These are phyloP conservation scores for Olyra latifolia DNA, from an alignment of 176 grass and related monocot species.

Conservation along the genomic window DNA sequence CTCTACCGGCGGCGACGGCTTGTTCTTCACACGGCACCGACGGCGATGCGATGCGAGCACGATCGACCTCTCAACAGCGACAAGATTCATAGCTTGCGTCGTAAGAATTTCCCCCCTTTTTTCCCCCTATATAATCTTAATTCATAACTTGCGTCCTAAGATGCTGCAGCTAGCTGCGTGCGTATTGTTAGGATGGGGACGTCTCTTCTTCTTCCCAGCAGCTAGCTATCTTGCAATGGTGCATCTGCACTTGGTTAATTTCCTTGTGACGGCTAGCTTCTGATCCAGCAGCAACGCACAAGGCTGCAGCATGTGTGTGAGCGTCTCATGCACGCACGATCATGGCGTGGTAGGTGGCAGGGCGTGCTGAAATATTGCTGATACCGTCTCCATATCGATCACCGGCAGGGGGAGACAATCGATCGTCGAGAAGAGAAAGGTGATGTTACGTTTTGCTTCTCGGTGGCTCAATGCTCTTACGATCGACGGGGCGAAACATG, in stretches of 20 bases:
- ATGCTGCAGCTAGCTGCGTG: constrained; percentile 32
- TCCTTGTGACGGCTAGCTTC: constrained; percentile 38
- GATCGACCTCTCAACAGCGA: too few relatives aligned
- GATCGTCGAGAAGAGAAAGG: background rate
- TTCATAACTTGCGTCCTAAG: constrained; percentile 31
- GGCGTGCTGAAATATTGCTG: background rate
- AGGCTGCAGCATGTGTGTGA: background rate
- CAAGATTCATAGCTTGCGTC: too few relatives aligned
- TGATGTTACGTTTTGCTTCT: constrained; percentile 28
- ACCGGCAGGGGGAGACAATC: background rate
- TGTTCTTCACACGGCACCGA: too few relatives aligned
- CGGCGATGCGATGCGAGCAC: too few relatives aligned
- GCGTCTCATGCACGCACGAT: constrained; percentile 7
- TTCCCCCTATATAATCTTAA: background rate
- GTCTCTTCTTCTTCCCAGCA: background rate
- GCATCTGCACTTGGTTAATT: background rate
- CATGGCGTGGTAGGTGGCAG: constrained; percentile 30
- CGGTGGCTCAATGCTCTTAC: constrained; percentile 26
- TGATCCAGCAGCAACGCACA: too few relatives aligned
- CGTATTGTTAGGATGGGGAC: constrained; percentile 27
- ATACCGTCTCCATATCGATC: background rate
- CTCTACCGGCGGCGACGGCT: too few relatives aligned
- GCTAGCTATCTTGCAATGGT: background rate
- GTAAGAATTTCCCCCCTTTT: too few relatives aligned
- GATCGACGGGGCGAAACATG: background rate